Evolutionary conservation across 2,329 filamentous ascomycete genomes (phyloP).

Genomic region (Rhynchosporium graminicola): DNA sequence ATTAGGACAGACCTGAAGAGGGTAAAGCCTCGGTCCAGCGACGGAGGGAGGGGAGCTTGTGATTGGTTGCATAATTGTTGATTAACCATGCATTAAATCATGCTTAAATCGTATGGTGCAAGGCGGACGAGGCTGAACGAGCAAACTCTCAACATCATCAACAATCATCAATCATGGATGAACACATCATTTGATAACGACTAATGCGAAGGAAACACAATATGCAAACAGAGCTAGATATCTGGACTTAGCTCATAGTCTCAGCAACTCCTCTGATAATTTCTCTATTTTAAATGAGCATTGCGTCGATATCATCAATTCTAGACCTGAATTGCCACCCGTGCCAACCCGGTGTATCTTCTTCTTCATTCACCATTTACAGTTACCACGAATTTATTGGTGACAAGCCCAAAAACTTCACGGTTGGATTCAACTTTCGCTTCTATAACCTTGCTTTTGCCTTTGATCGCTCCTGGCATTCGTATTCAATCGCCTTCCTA

Average conservation of each 20-base stretch:
- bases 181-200: conserved; percentile 14
- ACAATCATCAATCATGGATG: conserved; percentile 17
- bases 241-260: neutral
- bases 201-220: neutral
- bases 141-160: neutral
- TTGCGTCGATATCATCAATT: neutral
- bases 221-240: neutral
- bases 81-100: conserved; percentile 4
- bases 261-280: neutral
- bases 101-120: conserved; percentile 3
- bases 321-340: neutral
- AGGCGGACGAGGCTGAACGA: conserved; percentile 24
- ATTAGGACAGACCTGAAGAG: neutral
- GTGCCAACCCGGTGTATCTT: neutral
- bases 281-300: neutral
- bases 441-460: neutral
- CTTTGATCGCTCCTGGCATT: neutral
- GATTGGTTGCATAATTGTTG: conserved; percentile 1
- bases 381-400: too few species aligned
- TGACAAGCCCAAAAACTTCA: too few species aligned
- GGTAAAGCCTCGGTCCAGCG: conserved; percentile 23
- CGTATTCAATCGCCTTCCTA: conserved; percentile 7
- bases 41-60: neutral
- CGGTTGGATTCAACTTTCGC: too few species aligned
- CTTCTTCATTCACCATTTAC: neutral